Conservation (phyloP, 192 early-diverging fungal genomes). For the Podila epicladia region DNA sequence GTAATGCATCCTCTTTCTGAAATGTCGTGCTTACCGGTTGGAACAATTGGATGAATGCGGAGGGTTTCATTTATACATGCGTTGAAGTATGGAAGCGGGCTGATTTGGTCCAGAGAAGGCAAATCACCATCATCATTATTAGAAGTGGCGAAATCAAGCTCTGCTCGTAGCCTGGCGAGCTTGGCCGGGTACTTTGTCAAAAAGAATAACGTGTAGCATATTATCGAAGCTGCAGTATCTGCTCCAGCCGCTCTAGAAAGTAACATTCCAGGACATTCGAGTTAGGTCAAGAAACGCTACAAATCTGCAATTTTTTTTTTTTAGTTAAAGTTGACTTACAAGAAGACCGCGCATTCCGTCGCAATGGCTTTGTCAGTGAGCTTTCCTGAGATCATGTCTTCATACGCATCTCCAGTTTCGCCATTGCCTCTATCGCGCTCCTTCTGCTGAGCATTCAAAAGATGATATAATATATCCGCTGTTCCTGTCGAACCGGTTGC, state of each 20-base stretch:
- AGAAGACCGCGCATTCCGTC: constrained; percentile 43
- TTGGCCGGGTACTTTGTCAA: constrained; percentile 34
- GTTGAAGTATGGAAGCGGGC: constrained; percentile 57
- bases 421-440: constrained; percentile 28
- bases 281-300: too few relatives aligned
- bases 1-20: background rate
- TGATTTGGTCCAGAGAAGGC: constrained; percentile 55
- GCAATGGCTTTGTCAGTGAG: constrained; percentile 28
- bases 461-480: constrained; percentile 25
- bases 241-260: constrained; percentile 44
- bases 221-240: constrained; percentile 34
- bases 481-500: background rate
- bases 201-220: constrained; percentile 34
- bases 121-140: constrained; percentile 13
- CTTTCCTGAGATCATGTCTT: constrained; percentile 34
- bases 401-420: constrained; percentile 32
- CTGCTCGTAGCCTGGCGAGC: constrained; percentile 24
- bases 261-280: background rate
- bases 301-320: background rate
- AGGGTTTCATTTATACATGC: constrained; percentile 65
- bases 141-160: constrained; percentile 32
- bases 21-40: constrained; percentile 18
- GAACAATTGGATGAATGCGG: constrained; percentile 57
- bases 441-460: constrained; percentile 35
- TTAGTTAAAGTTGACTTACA: constrained; percentile 7